phyloP scores from a whole-genome alignment of 1,284 basidiomycete genomes.

The Phenoliferia sp. region DNA sequence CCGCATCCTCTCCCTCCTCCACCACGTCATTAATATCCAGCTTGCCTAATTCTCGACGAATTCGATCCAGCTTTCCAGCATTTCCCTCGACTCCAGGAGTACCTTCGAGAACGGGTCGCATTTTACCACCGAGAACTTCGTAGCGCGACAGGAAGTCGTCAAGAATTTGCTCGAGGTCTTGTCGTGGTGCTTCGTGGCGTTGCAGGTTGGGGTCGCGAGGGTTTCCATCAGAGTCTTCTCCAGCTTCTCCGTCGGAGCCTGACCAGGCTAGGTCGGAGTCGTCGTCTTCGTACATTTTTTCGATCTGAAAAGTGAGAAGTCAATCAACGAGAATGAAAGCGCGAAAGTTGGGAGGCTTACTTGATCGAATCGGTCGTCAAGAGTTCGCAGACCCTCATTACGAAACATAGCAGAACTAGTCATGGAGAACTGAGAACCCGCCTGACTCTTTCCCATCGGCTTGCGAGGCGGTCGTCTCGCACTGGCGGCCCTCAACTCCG shows the following conservation, averaged over 20 bases:
- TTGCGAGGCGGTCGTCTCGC: constrained; percentile 63
- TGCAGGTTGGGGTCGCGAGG: constrained; percentile 57
- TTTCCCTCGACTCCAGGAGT: constrained; percentile 48
- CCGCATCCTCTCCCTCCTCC: constrained; percentile 44
- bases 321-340: background rate
- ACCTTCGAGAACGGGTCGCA: constrained; percentile 55
- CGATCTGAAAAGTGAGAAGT: constrained; percentile 49
- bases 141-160: constrained; percentile 91
- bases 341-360: constrained; percentile 47
- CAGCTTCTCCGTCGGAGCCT: constrained; percentile 45
- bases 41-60: constrained; percentile 71
- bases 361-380: constrained; percentile 93
- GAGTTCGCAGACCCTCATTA: constrained; percentile 76
- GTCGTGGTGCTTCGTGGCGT: constrained; percentile 63
- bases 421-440: constrained; percentile 82
- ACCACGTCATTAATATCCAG: constrained; percentile 22
- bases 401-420: constrained; percentile 93
- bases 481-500: constrained; percentile 54
- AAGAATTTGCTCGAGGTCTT: constrained; percentile 87
- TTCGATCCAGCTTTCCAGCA: constrained; percentile 65
- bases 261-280: constrained; percentile 19
- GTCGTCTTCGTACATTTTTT: constrained; percentile 66
- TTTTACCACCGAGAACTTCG: constrained; percentile 75
- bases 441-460: constrained; percentile 51
- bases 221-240: constrained; percentile 42